These are phyloP conservation scores for Suhomyces taliae DNA, from an alignment of 1,139 yeast species.

Conservation along the genomic window DNA sequence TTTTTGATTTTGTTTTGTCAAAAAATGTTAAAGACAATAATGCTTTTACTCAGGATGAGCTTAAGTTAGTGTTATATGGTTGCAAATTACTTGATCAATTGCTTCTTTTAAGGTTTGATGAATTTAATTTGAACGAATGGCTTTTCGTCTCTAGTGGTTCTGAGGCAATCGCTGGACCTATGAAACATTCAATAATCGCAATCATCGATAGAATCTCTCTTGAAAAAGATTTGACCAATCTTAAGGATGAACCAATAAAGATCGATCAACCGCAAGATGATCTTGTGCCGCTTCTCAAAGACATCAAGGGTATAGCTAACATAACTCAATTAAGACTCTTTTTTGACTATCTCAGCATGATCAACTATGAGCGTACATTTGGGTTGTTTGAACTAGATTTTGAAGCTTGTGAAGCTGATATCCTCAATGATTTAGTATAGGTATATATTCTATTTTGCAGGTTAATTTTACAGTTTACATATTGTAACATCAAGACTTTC, in stretches of 20 bases:
- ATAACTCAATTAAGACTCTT: conserved; percentile 62
- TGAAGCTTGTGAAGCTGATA: conserved; percentile 52
- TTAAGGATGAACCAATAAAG: conserved; percentile 35
- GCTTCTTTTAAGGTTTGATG: conserved; percentile 67
- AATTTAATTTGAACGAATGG: conserved; percentile 84
- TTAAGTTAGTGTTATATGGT: conserved; percentile 52
- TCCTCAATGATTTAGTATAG: conserved; percentile 44
- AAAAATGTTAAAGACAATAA: conserved; percentile 31
- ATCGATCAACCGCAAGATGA: conserved; percentile 24
- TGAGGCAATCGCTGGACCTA: conserved; percentile 53
- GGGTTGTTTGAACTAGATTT: conserved; percentile 52
- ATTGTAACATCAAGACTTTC: not conserved
- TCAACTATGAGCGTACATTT: conserved; percentile 72
- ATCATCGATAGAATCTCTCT: conserved; percentile 51
- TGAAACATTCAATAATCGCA: conserved; percentile 36
- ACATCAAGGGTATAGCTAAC: conserved; percentile 42
- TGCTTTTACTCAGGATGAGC: conserved; percentile 35
- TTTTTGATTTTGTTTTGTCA: conserved; percentile 44
- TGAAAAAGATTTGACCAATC: conserved; percentile 38
- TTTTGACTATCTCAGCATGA: conserved; percentile 68
- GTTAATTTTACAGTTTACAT: not conserved
- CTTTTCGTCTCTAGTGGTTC: conserved; percentile 72
- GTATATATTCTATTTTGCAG: not conserved
- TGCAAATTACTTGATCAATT: conserved; percentile 79
- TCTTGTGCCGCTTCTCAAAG: conserved; percentile 48